Base-by-base conservation (phyloP, 2,329 filamentous ascomycete genomes). In the Corynespora cassiicola region DNA sequence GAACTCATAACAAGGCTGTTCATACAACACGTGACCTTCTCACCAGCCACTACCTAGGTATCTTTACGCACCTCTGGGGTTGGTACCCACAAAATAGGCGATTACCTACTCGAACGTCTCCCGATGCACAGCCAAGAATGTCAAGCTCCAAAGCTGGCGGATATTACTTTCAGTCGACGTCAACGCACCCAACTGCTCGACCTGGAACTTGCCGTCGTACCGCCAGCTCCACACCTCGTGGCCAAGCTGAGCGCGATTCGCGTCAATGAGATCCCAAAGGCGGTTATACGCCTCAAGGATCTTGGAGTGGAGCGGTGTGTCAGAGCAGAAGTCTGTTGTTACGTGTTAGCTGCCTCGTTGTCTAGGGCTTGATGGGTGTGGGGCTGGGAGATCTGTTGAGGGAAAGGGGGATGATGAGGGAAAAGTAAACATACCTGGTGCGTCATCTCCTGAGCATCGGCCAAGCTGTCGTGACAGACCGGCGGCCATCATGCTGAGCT, bases 141-240 rank as follows among this genome's bases (percentile, higher is more conserved):
- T 77, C 64, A 82, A 66, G 47, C 76, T 80, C 80, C 79, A 82
- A 14, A 82, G 65, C 60, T 82, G 79, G 25, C 75, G 60, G 20
- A 81, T 73, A 58, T 82, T 72, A 44, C 75, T 77, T 59, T 82
- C 78, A 32, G 56, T 59, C 19, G 77, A 70, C 5, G 75, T 72
- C 39, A 82, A 58, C 2, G 71, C 70, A 0, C 79, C 80, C 31
- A 84, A 56, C 16, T 78, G 75, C 36, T 71, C 72, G 28, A 75
- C 73, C 22, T 71, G 50, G 52, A 78, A 84, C 2, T 63, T 74
- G 43, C 75, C 65, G 17, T 61, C 63, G 45, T 80, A 84, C 6
- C 71, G 69, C 81, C 81, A 86, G 33, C 76, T 81, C 82, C 83
- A 85, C 0, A 85, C 79, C 53, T 86, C 82, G 2, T 69, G 71